phyloP scores from a whole-genome alignment of 176 grass and related monocot genomes.

The Zoysia pacifica region DNA sequence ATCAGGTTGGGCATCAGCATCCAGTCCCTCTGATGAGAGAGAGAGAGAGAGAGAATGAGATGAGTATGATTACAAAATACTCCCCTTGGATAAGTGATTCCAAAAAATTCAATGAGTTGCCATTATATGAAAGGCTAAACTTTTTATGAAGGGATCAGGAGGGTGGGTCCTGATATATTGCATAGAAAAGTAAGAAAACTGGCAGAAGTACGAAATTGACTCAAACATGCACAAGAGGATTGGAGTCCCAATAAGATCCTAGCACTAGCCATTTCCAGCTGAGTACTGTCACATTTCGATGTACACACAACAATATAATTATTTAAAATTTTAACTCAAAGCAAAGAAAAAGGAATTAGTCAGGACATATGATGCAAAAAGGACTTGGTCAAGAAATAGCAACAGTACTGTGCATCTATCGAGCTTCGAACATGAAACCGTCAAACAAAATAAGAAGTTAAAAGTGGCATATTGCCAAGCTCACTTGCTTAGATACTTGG shows the following conservation, averaged over 20 bases:
- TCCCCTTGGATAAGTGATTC: background rate
- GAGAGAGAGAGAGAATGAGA: background rate
- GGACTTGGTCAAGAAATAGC: background rate
- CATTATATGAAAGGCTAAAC: background rate
- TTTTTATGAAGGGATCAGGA: background rate
- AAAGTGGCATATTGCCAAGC: background rate
- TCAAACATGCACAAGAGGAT: background rate
- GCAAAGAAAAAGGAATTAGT: background rate
- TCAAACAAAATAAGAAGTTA: background rate
- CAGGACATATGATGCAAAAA: background rate
- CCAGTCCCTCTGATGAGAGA: conserved; percentile 49
- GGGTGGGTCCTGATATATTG: background rate
- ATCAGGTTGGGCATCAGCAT: conserved; percentile 40
- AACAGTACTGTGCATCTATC: background rate
- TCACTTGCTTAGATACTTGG: background rate
- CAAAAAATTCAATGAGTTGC: conserved; percentile 17
- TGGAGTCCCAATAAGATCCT: background rate
- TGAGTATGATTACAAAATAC: conserved; percentile 18
- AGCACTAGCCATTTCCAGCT: background rate
- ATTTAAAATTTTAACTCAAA: background rate
- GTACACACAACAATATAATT: background rate
- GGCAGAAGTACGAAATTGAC: background rate
- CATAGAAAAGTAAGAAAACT: background rate
- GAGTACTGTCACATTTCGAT: conserved; percentile 1
- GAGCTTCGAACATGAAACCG: background rate